These are phyloP conservation scores for Rhizopogon salebrosus DNA, from an alignment of 768 basidiomycete species.

Conservation along the genomic window DNA sequence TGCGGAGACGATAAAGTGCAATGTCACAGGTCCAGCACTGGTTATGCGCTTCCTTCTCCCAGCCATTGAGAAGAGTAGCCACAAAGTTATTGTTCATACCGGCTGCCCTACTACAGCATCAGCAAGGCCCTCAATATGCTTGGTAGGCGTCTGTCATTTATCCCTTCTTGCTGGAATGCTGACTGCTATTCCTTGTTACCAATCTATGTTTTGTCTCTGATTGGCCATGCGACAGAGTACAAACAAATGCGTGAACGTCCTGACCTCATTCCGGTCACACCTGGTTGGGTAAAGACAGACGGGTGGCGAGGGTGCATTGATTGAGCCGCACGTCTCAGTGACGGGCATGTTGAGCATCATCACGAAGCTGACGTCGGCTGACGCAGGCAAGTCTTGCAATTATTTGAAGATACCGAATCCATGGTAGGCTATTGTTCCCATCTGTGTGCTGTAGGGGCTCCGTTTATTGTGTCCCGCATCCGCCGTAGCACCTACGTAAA, in stretches of 20 bases:
- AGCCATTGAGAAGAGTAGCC: constrained; percentile 26
- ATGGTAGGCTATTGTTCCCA: not conserved
- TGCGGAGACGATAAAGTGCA: constrained; percentile 19
- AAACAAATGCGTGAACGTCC: constrained; percentile 11
- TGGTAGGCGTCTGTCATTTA: constrained; percentile 12
- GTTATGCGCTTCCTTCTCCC: constrained; percentile 30
- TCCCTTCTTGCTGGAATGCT: constrained; percentile 2
- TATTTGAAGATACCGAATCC: constrained; percentile 3
- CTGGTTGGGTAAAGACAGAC: constrained; percentile 80
- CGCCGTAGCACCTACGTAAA: not conserved
- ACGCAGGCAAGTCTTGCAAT: constrained; percentile 9
- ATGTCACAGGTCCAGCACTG: constrained; percentile 31
- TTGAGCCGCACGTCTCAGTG: constrained; percentile 27
- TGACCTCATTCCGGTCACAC: constrained; percentile 51
- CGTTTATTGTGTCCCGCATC: not conserved
- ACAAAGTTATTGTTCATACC: constrained; percentile 32
- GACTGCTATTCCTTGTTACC: not conserved
- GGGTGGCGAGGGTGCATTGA: constrained; percentile 27
- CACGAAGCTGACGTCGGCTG: not conserved
- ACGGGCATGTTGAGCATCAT: constrained; percentile 13
- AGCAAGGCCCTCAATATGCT: constrained; percentile 13
- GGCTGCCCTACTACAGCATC: constrained; percentile 19
- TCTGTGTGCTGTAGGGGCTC: no score
- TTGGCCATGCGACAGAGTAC: not conserved
- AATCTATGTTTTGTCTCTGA: not conserved